Percentiles rank a stretch among this genome's conserved stretches.
Conservation (phyloP, 1,284 basidiomycete species). For the Sporisorium graminicola region DNA sequence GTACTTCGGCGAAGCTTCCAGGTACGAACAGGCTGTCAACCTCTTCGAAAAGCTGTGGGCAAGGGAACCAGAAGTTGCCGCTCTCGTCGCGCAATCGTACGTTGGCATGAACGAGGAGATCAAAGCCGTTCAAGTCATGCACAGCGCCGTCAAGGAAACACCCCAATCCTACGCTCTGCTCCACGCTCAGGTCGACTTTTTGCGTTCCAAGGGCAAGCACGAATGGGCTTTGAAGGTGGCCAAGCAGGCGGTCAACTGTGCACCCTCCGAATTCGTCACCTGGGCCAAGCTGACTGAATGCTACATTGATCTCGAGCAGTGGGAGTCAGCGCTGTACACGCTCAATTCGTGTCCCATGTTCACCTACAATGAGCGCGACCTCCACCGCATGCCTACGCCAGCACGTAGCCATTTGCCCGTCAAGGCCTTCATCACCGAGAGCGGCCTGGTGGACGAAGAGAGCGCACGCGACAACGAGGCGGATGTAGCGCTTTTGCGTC, state of each 20-base stretch:
- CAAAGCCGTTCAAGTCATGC: slow-evolving; percentile 95
- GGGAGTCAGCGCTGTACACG: slow-evolving; percentile 87
- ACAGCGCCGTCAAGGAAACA: slow-evolving; percentile 82
- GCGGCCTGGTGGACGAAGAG: slow-evolving; percentile 74
- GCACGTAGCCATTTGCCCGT: slow-evolving; percentile 87
- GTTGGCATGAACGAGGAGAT: slow-evolving; percentile 98
- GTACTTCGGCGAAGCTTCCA: slow-evolving; percentile 92
- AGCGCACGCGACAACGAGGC: slow-evolving; percentile 87
- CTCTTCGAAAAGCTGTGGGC: slow-evolving; percentile 91
- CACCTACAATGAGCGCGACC: slow-evolving; percentile 95
- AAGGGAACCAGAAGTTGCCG: slow-evolving; percentile 89
- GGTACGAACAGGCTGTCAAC: slow-evolving; percentile 88
- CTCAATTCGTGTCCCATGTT: slow-evolving; percentile 99
- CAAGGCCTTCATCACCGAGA: slow-evolving; percentile 84
- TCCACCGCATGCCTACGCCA: slow-evolving; percentile 87
- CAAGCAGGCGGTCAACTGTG: slow-evolving; percentile 92
- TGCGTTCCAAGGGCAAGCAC: slow-evolving; percentile 78
- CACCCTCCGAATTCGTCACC: slow-evolving; percentile 96
- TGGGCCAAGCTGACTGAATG: slow-evolving; percentile 98
- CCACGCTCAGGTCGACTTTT: slow-evolving; percentile 93
- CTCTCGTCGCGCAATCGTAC: slow-evolving; percentile 88
- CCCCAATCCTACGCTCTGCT: slow-evolving; percentile 94
- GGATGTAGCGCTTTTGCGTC: slow-evolving; percentile 89
- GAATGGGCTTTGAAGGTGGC: slow-evolving; percentile 95
- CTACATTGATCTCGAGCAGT: slow-evolving; percentile 90